These are phyloP conservation scores for Ascochyta fabae DNA, from an alignment of 2,329 filamentous ascomycete genomes.

Conservation along the genomic window DNA sequence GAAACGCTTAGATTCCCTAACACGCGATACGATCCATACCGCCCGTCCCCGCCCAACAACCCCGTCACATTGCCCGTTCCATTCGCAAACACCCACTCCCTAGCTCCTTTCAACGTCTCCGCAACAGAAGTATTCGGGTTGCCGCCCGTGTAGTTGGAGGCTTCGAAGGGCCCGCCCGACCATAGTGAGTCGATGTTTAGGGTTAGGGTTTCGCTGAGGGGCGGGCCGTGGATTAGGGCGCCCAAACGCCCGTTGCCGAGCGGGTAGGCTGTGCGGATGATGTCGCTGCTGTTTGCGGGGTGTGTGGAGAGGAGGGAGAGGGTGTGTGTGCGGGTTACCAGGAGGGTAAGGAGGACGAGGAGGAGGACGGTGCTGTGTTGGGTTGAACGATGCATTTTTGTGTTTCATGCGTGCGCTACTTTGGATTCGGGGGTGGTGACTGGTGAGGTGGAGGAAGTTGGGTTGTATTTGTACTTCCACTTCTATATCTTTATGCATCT, in stretches of 20 bases:
- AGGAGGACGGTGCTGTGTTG: too few relatives aligned
- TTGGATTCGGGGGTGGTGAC: neutral
- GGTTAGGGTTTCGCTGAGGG: conserved; percentile 52
- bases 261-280: conserved; percentile 48
- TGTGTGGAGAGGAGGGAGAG: conserved; percentile 23
- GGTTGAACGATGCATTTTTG: too few relatives aligned
- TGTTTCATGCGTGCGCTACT: too few relatives aligned
- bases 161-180: conserved; percentile 59
- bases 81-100: conserved; percentile 57
- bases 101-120: conserved; percentile 49
- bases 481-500: neutral
- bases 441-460: neutral
- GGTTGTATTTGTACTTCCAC: neutral
- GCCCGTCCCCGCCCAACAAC: conserved; percentile 47
- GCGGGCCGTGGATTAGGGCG: conserved; percentile 54
- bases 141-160: conserved; percentile 54
- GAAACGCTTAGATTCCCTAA: conserved; percentile 56
- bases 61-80: conserved; percentile 54
- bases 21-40: conserved; percentile 57
- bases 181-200: conserved; percentile 60
- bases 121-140: conserved; percentile 51
- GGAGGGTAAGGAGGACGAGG: neutral
- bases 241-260: conserved; percentile 59
- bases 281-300: conserved; percentile 27
- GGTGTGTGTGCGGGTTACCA: too few relatives aligned